Percentiles rank a stretch among this genome's conserved stretches.
These are phyloP conservation scores for Vitis cinerea DNA, from an alignment of 164 flowering plant genomes.

Conservation along the genomic window DNA sequence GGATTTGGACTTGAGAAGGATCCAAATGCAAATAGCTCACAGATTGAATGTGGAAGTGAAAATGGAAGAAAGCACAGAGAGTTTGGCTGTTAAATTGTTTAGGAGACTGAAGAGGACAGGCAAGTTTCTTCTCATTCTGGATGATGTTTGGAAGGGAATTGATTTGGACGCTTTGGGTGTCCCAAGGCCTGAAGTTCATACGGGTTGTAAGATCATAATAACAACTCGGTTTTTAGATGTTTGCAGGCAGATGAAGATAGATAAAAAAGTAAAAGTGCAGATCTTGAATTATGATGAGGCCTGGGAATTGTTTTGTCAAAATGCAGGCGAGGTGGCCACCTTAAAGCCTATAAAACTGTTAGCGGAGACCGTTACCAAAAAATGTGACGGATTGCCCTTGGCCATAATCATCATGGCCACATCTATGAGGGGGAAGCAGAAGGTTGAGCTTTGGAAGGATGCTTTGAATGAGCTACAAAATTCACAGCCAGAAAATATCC, in stretches of 20 bases:
- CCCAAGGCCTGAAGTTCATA: conserved; percentile 12
- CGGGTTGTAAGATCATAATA: conserved; percentile 17
- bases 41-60: conserved; percentile 13
- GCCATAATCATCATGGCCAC: conserved; percentile 18
- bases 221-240: conserved; percentile 24
- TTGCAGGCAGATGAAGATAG: conserved; percentile 24
- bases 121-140: conserved; percentile 23
- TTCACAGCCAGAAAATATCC: not conserved
- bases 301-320: conserved; percentile 19
- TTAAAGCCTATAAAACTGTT: not conserved
- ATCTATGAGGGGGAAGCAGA: conserved; percentile 20
- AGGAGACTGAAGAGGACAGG: conserved; percentile 2
- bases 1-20: conserved; percentile 11
- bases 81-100: conserved; percentile 2
- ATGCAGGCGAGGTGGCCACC: conserved; percentile 6
- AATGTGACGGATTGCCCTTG: conserved; percentile 32
- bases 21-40: conserved; percentile 18
- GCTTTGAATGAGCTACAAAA: conserved; percentile 11
- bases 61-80: not conserved
- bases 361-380: conserved; percentile 13
- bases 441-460: conserved; percentile 18
- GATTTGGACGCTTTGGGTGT: conserved; percentile 25
- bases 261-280: conserved; percentile 13
- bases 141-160: conserved; percentile 29
- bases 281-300: conserved; percentile 20